Conservation (phyloP, 495 filamentous ascomycete species). For the Penicillium arizonense region DNA sequence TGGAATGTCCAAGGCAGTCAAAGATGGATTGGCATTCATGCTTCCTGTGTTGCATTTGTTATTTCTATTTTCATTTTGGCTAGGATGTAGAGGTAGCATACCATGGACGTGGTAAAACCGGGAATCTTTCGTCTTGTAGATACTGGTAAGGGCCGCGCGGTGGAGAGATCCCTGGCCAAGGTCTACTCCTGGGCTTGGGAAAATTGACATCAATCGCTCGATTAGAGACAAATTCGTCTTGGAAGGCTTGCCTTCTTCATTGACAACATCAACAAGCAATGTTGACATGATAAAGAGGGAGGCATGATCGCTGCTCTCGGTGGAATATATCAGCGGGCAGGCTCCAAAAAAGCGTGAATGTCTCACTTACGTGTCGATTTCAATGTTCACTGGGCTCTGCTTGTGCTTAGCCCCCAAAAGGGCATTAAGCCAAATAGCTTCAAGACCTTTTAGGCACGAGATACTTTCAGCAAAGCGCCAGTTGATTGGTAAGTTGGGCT, state of each 20-base stretch:
- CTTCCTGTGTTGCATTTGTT: too few species aligned
- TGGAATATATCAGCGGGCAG: not conserved
- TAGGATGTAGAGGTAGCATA: constrained; percentile 1
- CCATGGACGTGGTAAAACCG: constrained; percentile 54
- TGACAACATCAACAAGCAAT: constrained; percentile 11
- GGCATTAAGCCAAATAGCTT: constrained; percentile 52
- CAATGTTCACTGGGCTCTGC: constrained; percentile 31
- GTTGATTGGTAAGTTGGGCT: constrained; percentile 14
- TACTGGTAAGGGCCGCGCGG: constrained; percentile 35
- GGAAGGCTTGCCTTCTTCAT: not conserved
- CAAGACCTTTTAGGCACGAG: constrained; percentile 59
- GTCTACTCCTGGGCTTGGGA: constrained; percentile 23
- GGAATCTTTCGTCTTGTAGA: constrained; percentile 52
- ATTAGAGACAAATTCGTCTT: not conserved
- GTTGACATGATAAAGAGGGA: constrained; percentile 38
- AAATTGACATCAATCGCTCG: not conserved
- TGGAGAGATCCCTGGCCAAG: not conserved
- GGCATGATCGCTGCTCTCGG: constrained; percentile 25
- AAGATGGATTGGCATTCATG: constrained; percentile 44
- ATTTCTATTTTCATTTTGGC: too few species aligned
- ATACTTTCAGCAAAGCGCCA: constrained; percentile 59
- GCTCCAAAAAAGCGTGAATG: not conserved
- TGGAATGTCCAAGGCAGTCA: constrained; percentile 42
- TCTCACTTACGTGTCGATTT: constrained; percentile 49
- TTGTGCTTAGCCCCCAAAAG: constrained; percentile 48